A percentile compares a stretch with the other conserved stretches of the same genome.
Evolutionary conservation across 352 stramenopile genomes (phyloP).

Genomic region (Peronospora destructor): DNA sequence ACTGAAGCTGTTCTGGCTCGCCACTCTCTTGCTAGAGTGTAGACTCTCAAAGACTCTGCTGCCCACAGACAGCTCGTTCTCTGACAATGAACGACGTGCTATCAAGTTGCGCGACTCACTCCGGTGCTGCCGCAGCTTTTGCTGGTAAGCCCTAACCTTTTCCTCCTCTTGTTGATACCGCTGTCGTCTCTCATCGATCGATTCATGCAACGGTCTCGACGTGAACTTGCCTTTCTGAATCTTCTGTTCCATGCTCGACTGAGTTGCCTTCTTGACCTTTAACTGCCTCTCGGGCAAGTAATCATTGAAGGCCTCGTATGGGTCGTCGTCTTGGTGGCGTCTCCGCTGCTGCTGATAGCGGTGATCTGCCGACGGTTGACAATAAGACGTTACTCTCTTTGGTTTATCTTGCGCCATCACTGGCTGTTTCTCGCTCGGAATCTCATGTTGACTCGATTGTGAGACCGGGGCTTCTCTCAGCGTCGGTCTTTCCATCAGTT

Average conservation of each 20-base stretch:
- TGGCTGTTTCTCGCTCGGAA: neutral
- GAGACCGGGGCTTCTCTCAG: constrained; percentile 4
- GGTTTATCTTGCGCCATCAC: constrained; percentile 2
- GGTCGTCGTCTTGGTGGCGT: constrained; percentile 20
- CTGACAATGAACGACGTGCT: constrained; percentile 13
- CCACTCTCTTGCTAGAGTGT: constrained; percentile 12
- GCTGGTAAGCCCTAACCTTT: constrained; percentile 10
- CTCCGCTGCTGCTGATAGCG: constrained; percentile 17
- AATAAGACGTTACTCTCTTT: constrained; percentile 6
- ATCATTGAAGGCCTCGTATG: constrained; percentile 75
- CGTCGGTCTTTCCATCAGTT: constrained; percentile 5
- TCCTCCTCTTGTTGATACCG: constrained; percentile 12
- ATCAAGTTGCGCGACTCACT: constrained; percentile 28
- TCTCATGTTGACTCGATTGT: constrained; percentile 5
- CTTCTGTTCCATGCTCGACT: constrained; percentile 33
- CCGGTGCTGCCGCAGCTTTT: constrained; percentile 28
- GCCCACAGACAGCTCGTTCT: constrained; percentile 23
- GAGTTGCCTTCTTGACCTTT: constrained; percentile 33
- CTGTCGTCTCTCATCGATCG: constrained; percentile 15
- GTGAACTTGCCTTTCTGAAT: constrained; percentile 38
- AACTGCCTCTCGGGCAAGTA: constrained; percentile 51
- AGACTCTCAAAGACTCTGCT: constrained; percentile 22
- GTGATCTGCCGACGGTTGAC: constrained; percentile 7
- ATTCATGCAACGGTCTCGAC: constrained; percentile 21
- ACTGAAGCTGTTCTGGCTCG: constrained; percentile 14